Evolutionary conservation across 331 rosid genomes (phyloP), one percentile per base, ranked within the genome.

Genomic region (Phaseolus coccineus): DNA sequence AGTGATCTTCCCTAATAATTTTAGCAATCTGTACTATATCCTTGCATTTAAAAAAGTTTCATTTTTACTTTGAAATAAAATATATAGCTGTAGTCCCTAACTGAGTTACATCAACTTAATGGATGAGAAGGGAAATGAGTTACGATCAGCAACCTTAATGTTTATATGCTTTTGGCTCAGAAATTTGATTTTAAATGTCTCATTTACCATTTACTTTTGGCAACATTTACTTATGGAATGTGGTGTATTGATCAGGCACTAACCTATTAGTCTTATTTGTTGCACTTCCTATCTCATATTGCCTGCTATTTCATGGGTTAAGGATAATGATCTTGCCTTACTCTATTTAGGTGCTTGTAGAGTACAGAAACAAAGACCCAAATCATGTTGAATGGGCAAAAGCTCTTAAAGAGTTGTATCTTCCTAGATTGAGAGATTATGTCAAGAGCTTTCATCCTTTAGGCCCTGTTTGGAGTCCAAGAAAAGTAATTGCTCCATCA

Each of bases 301-400:
- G 53, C 24, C 30, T 82, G 61, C 16, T 57, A 19, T 71, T 33
- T 67, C 46, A 25, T 1, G 25, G 39, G 62, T 77, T 8, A 74
- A 53, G 70, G 33, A 63, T 75, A 73, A 51, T 46, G 77, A 64
- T 31, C 2, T 62, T 40, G 9, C 78, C 69, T 81, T 83, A 46
- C 24, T 73, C 74, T 80, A 71, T 48, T 73, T 87, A 95, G 99
- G 90, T 95, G 80, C 97, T 95, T 68, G 96, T 95, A 12, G 94
- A 88, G 83, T 92, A 91, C 82, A 86, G 87, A 90, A 91, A 80
- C 87, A 92, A 95, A 85, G 97, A 95, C 81, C 89, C 93, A 69
- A 87, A 88, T 87, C 99, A 95, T 80, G 90, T 92, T 56, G 97
- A 95, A 88, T 95, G 97, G 97, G 97, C 86, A 79, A 95, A 91